Conservation (phyloP, 129 eudicot species). For the Rutidosis leptorrhynchoides region DNA sequence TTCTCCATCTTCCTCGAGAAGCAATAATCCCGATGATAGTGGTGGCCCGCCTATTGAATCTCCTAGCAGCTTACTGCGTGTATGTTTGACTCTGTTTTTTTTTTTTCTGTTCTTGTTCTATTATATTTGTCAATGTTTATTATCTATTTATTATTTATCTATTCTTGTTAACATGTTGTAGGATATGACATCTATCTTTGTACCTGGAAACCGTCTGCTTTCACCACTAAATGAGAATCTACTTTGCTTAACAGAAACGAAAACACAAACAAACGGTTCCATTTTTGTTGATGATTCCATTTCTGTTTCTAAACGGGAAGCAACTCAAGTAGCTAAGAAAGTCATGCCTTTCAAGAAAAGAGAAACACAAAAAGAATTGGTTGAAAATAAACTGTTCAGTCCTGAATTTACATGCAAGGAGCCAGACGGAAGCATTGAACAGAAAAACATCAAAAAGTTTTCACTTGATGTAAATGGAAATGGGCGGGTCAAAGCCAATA, state of each 20-base stretch:
- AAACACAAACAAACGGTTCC: conserved; percentile 20
- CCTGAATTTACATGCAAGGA: conserved; percentile 35
- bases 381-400: conserved; percentile 28
- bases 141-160: conserved; percentile 6
- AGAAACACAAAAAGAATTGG: conserved; percentile 38
- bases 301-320: conserved; percentile 31
- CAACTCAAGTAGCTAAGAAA: conserved; percentile 39
- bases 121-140: conserved; percentile 1
- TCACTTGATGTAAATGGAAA: conserved; percentile 35
- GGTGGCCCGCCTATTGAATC: conserved; percentile 33
- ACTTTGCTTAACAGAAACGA: conserved; percentile 38
- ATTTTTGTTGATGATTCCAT: conserved; percentile 32
- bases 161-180: conserved; percentile 35
- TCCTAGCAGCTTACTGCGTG: conserved; percentile 53
- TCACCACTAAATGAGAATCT: conserved; percentile 76
- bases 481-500: conserved; percentile 31
- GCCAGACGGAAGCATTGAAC: conserved; percentile 33
- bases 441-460: conserved; percentile 38
- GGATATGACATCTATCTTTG: conserved; percentile 59
- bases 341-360: conserved; percentile 40
- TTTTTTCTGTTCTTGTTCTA: not conserved
- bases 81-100: conserved; percentile 24
- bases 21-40: conserved; percentile 48
- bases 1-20: conserved; percentile 56
- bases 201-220: conserved; percentile 47